Conservation (phyloP, 1,139 yeast genomes). For the Eremothecium gossypii region DNA sequence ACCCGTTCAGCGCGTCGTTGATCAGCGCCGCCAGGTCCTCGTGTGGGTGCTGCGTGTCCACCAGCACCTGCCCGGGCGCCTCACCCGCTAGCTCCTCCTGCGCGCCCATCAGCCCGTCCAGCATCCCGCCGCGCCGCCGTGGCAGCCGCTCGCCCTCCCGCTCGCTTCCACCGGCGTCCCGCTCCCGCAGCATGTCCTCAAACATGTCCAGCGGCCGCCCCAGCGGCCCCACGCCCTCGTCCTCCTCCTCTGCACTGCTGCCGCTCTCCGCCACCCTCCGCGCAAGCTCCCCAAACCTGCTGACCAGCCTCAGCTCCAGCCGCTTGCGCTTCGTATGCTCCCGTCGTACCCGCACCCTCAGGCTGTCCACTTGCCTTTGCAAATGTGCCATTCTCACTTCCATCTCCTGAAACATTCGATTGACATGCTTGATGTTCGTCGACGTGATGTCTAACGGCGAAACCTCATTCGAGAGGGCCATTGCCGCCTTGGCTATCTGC, state of each 20-base stretch:
- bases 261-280: neutral
- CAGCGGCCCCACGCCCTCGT: neutral
- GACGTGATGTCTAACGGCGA: slow-evolving; percentile 4
- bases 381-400: slow-evolving; percentile 4
- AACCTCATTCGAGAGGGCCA: slow-evolving; percentile 3
- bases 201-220: neutral
- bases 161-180: neutral
- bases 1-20: slow-evolving; percentile 6
- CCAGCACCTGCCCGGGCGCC: neutral
- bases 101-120: no score
- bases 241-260: neutral
- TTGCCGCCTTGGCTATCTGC: neutral
- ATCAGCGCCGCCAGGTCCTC: slow-evolving; percentile 8
- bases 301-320: slow-evolving; percentile 3
- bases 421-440: neutral
- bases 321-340: slow-evolving; percentile 5
- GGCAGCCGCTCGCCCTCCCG: neutral
- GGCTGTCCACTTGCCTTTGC: slow-evolving; percentile 5
- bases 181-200: neutral
- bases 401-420: slow-evolving; percentile 5
- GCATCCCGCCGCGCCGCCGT: no score
- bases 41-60: neutral
- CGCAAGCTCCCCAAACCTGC: slow-evolving; percentile 1
- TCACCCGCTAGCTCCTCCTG: no score
- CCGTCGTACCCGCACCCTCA: slow-evolving; percentile 2